A percentile compares a stretch with the other conserved stretches of the same genome.
Evolutionary conservation across 1,139 yeast species (phyloP).

Genomic region (Geotrichum citri-aurantii): DNA sequence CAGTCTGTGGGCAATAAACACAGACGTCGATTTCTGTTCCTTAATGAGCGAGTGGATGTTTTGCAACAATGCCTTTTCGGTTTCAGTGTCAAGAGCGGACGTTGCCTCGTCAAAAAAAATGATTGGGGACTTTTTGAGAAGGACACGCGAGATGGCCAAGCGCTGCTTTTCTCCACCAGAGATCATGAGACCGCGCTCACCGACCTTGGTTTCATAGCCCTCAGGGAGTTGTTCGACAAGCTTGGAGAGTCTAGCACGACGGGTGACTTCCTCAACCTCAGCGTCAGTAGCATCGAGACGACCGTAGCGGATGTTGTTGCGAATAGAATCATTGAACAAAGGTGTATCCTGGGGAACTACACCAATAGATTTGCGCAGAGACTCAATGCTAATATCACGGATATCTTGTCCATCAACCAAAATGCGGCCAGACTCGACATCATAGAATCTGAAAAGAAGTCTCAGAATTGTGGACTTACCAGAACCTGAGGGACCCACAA

Average conservation of each 20-base stretch:
- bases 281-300: constrained; percentile 65
- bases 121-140: constrained; percentile 79
- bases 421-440: constrained; percentile 70
- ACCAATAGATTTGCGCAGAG: constrained; percentile 70
- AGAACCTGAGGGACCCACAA: constrained; percentile 93
- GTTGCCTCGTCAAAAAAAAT: constrained; percentile 97
- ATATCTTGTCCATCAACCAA: constrained; percentile 88
- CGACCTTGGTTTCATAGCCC: constrained; percentile 83
- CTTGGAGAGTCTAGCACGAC: constrained; percentile 60
- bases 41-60: constrained; percentile 63
- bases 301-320: constrained; percentile 87
- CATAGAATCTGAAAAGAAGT: constrained; percentile 84
- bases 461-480: constrained; percentile 90
- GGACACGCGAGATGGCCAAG: constrained; percentile 82
- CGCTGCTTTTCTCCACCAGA: constrained; percentile 98
- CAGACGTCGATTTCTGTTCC: constrained; percentile 60
- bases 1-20: constrained; percentile 89
- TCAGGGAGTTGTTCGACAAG: constrained; percentile 71
- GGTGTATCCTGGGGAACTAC: constrained; percentile 99
- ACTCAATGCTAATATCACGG: constrained; percentile 64
- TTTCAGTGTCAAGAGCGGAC: constrained; percentile 91
- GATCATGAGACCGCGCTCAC: constrained; percentile 97
- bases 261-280: constrained; percentile 61
- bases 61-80: constrained; percentile 76
- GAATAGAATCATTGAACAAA: constrained; percentile 80